Percentiles rank a stretch among this genome's conserved stretches.
Conservation (phyloP, 2,329 filamentous ascomycete genomes). For the Boeremia lycopersici region DNA sequence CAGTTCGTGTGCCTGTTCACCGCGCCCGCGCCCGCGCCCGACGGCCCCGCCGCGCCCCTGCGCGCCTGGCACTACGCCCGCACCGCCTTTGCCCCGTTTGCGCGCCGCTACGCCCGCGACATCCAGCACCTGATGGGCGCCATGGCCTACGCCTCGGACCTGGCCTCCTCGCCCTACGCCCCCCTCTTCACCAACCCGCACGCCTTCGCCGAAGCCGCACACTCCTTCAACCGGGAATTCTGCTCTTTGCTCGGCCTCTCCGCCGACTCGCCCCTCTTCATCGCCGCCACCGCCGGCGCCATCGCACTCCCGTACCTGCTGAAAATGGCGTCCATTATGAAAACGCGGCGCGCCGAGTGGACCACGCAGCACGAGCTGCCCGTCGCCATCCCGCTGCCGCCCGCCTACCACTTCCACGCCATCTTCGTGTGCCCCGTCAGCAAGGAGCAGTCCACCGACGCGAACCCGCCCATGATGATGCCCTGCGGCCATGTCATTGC, state of each 20-base stretch:
- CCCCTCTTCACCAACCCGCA: slow-evolving; percentile 74
- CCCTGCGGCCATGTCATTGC: slow-evolving; percentile 95
- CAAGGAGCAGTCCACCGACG: slow-evolving; percentile 92
- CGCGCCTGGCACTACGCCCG: slow-evolving; percentile 79
- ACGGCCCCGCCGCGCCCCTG: slow-evolving; percentile 53
- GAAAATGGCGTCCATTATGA: slow-evolving; percentile 87
- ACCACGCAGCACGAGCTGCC: slow-evolving; percentile 89
- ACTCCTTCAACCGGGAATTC: slow-evolving; percentile 92
- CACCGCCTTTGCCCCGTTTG: slow-evolving; percentile 75
- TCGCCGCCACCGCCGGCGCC: slow-evolving; percentile 88
- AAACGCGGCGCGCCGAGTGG: slow-evolving; percentile 91
- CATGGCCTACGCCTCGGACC: slow-evolving; percentile 77
- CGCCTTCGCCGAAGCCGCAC: slow-evolving; percentile 81
- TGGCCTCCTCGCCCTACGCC: slow-evolving; percentile 78
- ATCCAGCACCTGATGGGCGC: slow-evolving; percentile 82
- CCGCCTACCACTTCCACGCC: slow-evolving; percentile 78
- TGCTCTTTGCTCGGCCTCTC: slow-evolving; percentile 89
- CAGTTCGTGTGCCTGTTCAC: slow-evolving; percentile 89
- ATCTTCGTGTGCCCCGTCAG: slow-evolving; percentile 98
- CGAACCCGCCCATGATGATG: slow-evolving; percentile 95
- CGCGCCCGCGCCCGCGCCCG: slow-evolving; percentile 50
- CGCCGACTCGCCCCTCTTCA: slow-evolving; percentile 89
- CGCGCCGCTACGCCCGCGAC: slow-evolving; percentile 74
- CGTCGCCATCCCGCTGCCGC: slow-evolving; percentile 71
- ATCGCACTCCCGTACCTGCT: slow-evolving; percentile 88